Evolutionary conservation across 2,329 filamentous ascomycete genomes (phyloP).

Genomic region (Penicillium expansum): DNA sequence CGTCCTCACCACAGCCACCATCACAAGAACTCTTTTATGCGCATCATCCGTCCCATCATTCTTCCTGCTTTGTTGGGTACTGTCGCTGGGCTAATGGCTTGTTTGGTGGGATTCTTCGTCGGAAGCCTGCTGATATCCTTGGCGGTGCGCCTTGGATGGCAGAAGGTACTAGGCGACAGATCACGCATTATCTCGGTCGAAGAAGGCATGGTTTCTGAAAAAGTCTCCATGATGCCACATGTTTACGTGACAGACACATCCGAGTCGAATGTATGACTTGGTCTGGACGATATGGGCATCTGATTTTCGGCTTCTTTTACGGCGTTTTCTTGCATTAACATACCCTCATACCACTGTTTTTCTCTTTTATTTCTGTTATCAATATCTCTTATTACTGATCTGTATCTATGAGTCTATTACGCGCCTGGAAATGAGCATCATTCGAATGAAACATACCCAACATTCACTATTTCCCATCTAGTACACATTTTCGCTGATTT

Average conservation of each 20-base stretch:
- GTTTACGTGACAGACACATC: constrained; percentile 5
- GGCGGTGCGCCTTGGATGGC: constrained; percentile 8
- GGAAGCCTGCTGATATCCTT: constrained; percentile 25
- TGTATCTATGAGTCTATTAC: background rate
- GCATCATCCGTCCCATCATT: constrained; percentile 36
- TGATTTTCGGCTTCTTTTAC: background rate
- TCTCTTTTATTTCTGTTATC: background rate
- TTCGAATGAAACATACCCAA: background rate
- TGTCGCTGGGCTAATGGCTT: constrained; percentile 37
- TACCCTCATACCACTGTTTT: background rate
- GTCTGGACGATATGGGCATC: background rate
- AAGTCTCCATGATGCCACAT: constrained; percentile 13
- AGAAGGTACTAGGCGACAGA: background rate
- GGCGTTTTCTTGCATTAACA: background rate
- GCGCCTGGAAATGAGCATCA: background rate
- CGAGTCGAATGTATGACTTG: constrained; percentile 2
- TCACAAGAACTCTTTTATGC: constrained; percentile 20
- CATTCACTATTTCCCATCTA: rapidly evolving
- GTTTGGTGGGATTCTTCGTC: constrained; percentile 39
- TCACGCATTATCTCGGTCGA: constrained; percentile 6
- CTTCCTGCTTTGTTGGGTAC: constrained; percentile 41
- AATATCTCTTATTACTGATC: background rate
- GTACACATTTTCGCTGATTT: rapidly evolving
- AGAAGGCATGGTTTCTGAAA: constrained; percentile 17
- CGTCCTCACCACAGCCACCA: constrained; percentile 21